These are phyloP conservation scores for Termitomyces sp. DNA, from an alignment of 768 basidiomycete species.

Conservation along the genomic window DNA sequence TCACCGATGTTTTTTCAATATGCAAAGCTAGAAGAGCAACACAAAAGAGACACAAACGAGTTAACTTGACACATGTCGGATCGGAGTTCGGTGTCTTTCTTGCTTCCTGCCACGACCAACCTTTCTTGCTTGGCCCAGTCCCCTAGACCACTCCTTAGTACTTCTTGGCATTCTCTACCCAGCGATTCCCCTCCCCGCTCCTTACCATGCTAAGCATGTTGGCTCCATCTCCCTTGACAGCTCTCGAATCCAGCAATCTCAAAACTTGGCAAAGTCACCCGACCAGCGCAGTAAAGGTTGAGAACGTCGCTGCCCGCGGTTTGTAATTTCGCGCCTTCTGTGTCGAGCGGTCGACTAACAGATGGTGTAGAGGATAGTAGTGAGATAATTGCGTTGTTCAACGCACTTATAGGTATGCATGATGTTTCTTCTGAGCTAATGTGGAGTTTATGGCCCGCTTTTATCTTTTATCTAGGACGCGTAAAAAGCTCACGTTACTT, in stretches of 20 bases:
- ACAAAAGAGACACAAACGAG: not conserved
- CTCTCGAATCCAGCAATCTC: conserved; percentile 25
- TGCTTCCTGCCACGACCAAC: conserved; percentile 16
- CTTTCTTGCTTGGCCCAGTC: conserved; percentile 15
- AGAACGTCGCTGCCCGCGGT: conserved; percentile 43
- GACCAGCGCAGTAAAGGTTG: conserved; percentile 45
- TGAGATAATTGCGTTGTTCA: conserved; percentile 57
- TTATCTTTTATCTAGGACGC: conserved; percentile 36
- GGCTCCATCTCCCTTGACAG: conserved; percentile 7
- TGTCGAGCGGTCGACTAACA: not conserved
- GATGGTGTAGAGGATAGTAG: conserved; percentile 25
- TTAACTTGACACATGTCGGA: not conserved
- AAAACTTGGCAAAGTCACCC: conserved; percentile 22
- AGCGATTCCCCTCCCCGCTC: conserved; percentile 16
- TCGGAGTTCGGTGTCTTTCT: conserved; percentile 12
- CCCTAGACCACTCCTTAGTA: conserved; percentile 11
- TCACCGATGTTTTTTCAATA: not conserved
- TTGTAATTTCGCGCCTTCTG: conserved; percentile 1
- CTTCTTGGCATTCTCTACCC: conserved; percentile 12
- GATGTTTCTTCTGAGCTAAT: not conserved
- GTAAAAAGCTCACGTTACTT: conserved; percentile 43
- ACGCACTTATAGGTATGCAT: conserved; percentile 48
- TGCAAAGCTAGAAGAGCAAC: not conserved
- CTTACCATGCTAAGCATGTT: conserved; percentile 8
- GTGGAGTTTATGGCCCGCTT: not conserved